phyloP scores from a whole-genome alignment of 2,329 filamentous ascomycete genomes.

The Thermomyces lanuginosus region DNA sequence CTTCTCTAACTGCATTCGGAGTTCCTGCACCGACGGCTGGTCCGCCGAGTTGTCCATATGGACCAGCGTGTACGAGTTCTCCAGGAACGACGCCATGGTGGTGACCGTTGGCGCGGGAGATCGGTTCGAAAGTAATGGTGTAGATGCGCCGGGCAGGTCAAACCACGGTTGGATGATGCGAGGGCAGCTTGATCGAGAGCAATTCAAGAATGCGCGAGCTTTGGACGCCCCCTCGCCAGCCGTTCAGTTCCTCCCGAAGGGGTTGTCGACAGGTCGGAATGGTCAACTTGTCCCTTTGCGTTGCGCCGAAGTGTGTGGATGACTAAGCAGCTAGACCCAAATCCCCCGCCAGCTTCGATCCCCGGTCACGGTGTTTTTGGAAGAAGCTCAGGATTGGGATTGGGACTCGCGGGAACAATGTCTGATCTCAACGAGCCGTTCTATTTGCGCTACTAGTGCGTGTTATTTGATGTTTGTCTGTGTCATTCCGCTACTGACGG shows the following conservation, averaged over 20 bases:
- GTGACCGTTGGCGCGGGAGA: conserved; percentile 10
- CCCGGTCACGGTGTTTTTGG: not conserved
- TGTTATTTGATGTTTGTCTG: conserved; percentile 15
- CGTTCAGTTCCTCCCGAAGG: too few species aligned
- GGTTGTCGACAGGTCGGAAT: conserved; percentile 17
- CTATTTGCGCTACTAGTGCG: conserved; percentile 95
- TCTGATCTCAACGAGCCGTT: conserved; percentile 63
- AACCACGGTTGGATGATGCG: conserved; percentile 6
- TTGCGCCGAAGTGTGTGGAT: conserved; percentile 27
- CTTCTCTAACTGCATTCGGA: conserved; percentile 87
- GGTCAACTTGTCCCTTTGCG: conserved; percentile 28
- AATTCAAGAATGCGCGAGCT: conserved; percentile 17
- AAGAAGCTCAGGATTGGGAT: not conserved
- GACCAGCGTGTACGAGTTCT: conserved; percentile 90
- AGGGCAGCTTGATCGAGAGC: conserved; percentile 6
- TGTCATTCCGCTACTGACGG: conserved; percentile 26
- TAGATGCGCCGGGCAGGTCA: conserved; percentile 2
- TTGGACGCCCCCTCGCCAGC: too few species aligned
- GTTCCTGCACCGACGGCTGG: conserved; percentile 73
- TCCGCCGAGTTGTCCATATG: conserved; percentile 95
- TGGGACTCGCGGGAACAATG: conserved; percentile 10
- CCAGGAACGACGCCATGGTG: conserved; percentile 86
- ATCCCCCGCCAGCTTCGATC: conserved; percentile 1
- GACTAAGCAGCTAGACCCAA: conserved; percentile 22
- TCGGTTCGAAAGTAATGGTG: conserved; percentile 13